Conservation (phyloP, 2,329 filamentous ascomycete genomes). For the Pestalotiopsis sp. region DNA sequence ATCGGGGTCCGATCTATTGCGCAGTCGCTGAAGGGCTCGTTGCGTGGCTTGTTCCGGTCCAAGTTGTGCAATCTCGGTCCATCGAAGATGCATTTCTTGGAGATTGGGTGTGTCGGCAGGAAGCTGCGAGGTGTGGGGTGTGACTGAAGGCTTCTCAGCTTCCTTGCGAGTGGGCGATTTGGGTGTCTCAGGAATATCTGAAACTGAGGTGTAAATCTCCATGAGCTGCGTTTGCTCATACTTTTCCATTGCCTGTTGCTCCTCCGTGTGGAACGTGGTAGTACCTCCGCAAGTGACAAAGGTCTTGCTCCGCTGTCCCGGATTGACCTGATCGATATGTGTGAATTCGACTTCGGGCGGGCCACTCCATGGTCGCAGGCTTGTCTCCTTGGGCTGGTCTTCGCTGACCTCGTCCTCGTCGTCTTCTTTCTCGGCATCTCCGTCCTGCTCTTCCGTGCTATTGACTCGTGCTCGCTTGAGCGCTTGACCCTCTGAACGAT, state of each 20-base stretch:
- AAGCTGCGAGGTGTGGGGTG: constrained; percentile 36
- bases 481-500: constrained; percentile 73
- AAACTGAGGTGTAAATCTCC: constrained; percentile 57
- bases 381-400: constrained; percentile 56
- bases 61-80: constrained; percentile 46
- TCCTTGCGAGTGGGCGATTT: constrained; percentile 51
- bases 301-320: constrained; percentile 47
- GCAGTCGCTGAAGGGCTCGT: constrained; percentile 46
- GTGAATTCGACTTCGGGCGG: constrained; percentile 51
- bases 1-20: constrained; percentile 37
- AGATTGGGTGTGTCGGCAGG: constrained; percentile 43
- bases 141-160: constrained; percentile 20
- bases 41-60: constrained; percentile 45
- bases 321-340: constrained; percentile 48
- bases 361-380: constrained; percentile 55
- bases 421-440: constrained; percentile 56
- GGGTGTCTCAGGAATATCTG: constrained; percentile 59
- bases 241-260: constrained; percentile 57
- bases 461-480: constrained; percentile 46
- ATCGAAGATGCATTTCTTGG: constrained; percentile 52
- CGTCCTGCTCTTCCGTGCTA: not conserved
- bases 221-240: constrained; percentile 64
- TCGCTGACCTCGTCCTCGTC: constrained; percentile 59
- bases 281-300: constrained; percentile 58
- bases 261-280: constrained; percentile 52